Evolutionary conservation across 495 filamentous ascomycete genomes (phyloP), one percentile per base, ranked within the genome.

Genomic region (Staphylotrichum longicolle): DNA sequence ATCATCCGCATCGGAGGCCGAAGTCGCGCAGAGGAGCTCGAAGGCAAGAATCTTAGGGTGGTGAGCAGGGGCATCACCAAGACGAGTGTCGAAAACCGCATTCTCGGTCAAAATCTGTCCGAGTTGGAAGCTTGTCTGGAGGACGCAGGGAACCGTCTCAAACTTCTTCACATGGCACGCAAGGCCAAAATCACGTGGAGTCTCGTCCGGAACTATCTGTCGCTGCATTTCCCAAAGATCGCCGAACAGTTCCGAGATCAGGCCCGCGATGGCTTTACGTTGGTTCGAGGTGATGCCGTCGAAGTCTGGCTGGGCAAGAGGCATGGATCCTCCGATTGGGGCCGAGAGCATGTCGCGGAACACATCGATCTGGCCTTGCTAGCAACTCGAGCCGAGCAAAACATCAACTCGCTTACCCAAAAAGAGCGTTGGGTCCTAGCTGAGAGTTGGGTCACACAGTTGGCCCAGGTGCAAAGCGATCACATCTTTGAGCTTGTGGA

Each of bases 1-100:
- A 75, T 94, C 40, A 81, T 94, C 54, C 85, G 90, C 14, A 83
- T 94, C 10, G 89, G 89, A 1, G 82, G 79, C 8, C 80, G 78
- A 40, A 88, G 84, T 2, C 88, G 89, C 67, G 86, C 83, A 0
- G 82, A 88, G 40, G 61, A 72, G 15, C 70, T 87, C 1, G 68
- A 76, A 55, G 64, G 70, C 0, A 62, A 80, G 14, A 85, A 83
- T 51, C 75, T 88, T 2, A 69, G 76, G 5, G 55, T 60, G 2
- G 72, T 85, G 9, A 64, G 65, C 10, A 61, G 52, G 41, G 10
- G 10, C 1, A 60, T 52, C 6, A 51, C 57, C n/a, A 74, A 65
- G 63, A 80, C 66, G 7, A 72, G 63, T 54, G 41, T 68, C 0
- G 75, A 79, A 56, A 72, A 66, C 33, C 47, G 45, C 0, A 46